Conservation (phyloP, 129 eudicot genomes). For the Escallonia herrerae region DNA sequence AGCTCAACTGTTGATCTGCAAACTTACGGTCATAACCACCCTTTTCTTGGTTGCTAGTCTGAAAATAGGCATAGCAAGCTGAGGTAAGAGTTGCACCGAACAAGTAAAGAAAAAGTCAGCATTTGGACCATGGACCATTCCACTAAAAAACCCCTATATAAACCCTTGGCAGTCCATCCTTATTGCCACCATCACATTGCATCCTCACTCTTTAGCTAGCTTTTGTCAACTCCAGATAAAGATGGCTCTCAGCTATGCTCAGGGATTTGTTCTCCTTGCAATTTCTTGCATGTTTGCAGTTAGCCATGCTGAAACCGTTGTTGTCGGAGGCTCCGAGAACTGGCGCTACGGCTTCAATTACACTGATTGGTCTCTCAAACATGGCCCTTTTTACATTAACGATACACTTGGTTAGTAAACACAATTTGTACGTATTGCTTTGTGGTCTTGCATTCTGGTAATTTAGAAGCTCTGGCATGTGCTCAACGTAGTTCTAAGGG, state of each 20-base stretch:
- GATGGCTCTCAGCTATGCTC: neutral
- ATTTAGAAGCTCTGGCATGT: no score
- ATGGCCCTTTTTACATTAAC: conserved; percentile 19
- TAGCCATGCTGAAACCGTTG: conserved; percentile 5
- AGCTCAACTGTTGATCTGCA: neutral
- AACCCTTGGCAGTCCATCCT: neutral
- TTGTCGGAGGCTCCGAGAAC: conserved; percentile 15
- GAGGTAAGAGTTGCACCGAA: neutral
- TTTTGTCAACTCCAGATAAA: neutral
- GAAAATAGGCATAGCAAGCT: neutral
- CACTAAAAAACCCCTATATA: neutral
- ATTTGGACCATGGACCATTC: neutral
- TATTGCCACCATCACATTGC: neutral
- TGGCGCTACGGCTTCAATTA: conserved; percentile 13
- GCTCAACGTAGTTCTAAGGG: no score
- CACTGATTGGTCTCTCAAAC: conserved; percentile 19
- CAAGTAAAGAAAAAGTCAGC: neutral
- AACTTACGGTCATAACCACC: neutral
- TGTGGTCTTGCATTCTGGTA: no score
- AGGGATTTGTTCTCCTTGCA: neutral
- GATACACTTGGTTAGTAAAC: conserved; percentile 8
- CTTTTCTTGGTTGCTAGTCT: neutral
- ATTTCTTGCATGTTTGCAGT: neutral
- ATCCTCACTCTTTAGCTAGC: neutral
- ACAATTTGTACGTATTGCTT: no score